A percentile compares a stretch with the other conserved stretches of the same genome.
Conservation (phyloP, 768 basidiomycete species). For the Pleurotus tuoliensis region DNA sequence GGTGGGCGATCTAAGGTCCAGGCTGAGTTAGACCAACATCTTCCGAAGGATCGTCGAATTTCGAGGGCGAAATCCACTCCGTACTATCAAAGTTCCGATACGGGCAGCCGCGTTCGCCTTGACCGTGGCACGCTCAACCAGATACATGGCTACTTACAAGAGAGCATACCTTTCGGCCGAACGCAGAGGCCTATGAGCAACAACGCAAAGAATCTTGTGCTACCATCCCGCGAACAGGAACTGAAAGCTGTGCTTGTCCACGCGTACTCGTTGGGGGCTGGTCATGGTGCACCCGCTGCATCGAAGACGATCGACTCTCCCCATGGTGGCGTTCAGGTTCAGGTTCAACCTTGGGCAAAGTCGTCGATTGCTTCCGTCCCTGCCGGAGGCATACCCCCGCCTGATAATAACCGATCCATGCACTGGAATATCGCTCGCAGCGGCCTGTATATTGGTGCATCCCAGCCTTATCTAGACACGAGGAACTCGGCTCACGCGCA, state of each 20-base stretch:
- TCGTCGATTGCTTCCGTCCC: neutral
- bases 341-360: neutral
- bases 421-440: neutral
- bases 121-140: too few species aligned
- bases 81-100: too few species aligned
- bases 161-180: too few species aligned
- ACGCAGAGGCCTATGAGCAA: too few species aligned
- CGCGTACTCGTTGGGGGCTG: neutral
- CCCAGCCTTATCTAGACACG: conserved; percentile 1
- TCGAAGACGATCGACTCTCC: neutral
- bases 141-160: too few species aligned
- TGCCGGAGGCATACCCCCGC: neutral
- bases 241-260: neutral
- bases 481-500: neutral
- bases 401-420: neutral
- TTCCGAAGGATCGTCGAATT: too few species aligned
- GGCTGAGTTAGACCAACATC: too few species aligned
- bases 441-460: neutral
- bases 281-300: neutral
- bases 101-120: too few species aligned
- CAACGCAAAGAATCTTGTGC: neutral
- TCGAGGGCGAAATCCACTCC: too few species aligned
- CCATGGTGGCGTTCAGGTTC: neutral
- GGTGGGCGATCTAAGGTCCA: too few species aligned
- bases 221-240: neutral